Evolutionary conservation across 2,329 filamentous ascomycete genomes (phyloP), one percentile per base, ranked within the genome.

Genomic region (Phaeomoniella chlamydospora): DNA sequence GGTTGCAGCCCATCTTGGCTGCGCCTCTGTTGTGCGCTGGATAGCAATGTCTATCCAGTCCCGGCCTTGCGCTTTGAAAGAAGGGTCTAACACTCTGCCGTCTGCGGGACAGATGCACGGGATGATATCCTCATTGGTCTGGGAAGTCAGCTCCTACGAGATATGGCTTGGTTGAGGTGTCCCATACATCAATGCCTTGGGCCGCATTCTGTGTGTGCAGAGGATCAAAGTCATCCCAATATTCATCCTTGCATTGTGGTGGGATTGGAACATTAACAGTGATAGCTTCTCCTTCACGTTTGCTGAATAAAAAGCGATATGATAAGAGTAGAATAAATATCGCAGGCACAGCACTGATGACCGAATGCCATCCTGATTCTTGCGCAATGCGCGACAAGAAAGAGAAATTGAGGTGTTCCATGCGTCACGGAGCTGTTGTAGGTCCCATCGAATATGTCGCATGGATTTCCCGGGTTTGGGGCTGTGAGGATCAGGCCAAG

Each of bases 21-120:
- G 90, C 2, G 87, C 88, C 11, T 64, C 62, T 26, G 75, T 68
- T 2, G 90, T 83, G 40, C 77, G 74, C 19, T 74, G 71, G 44
- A 98, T 73, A 17, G 78, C 77, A 40, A 74, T 67, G 56, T 98
- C 84, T 52, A 98, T 84, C 41, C 75, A 80, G 38, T 77, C 74
- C 2, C 74, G 62, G 1, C 83, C 86, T 5, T 77, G 74, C 13
- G 88, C 83, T 55, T 81, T 83, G 39, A 58, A 59, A 74, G 67
- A 37, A 10, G 41, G 37, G 19, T 51, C 50, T 16, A 98, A 74
- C 40, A 84, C 72, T 50, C 81, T 72, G 43, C 90, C 90, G 15
- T 86, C 94, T 2, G 88, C 88, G 2, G 90, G 90, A 31, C 80
- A 81, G 56, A 34, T 18, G 32, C 14, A 17, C 4, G 17, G 32